phyloP scores from a whole-genome alignment of 2,329 filamentous ascomycete genomes.

The Ceratocystis colombiana region DNA sequence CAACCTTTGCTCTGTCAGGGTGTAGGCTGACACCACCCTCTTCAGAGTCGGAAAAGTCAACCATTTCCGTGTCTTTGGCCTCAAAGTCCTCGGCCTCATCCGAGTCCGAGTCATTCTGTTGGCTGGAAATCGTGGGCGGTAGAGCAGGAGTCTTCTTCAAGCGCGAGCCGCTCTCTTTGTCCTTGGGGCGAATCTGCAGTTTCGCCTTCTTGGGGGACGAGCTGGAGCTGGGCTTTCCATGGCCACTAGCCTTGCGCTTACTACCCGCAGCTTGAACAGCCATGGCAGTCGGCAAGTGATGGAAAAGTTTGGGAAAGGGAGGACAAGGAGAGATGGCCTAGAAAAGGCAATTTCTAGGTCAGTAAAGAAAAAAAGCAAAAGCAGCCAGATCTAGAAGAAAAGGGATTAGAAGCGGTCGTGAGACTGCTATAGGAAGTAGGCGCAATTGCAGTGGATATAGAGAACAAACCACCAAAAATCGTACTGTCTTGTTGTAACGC shows the following conservation, averaged over 20 bases:
- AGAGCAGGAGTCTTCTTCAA: constrained; percentile 31
- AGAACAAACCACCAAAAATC: constrained; percentile 2
- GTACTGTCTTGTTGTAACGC: not conserved
- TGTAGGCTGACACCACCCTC: constrained; percentile 45
- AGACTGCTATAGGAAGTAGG: not conserved
- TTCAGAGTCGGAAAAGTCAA: constrained; percentile 42
- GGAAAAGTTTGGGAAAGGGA: constrained; percentile 17
- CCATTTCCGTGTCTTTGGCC: constrained; percentile 37
- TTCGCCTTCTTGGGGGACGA: constrained; percentile 45
- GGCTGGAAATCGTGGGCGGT: constrained; percentile 30
- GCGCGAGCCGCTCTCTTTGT: constrained; percentile 26
- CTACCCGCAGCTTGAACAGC: constrained; percentile 38
- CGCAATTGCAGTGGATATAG: not conserved
- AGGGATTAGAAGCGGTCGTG: not conserved
- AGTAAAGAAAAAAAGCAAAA: not conserved
- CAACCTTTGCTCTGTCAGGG: constrained; percentile 31
- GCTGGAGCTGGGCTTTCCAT: constrained; percentile 37
- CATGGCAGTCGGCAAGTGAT: constrained; percentile 16
- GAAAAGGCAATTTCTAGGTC: not conserved
- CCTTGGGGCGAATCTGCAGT: constrained; percentile 34
- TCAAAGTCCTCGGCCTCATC: constrained; percentile 35
- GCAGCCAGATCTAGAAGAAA: not conserved
- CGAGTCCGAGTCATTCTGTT: constrained; percentile 32
- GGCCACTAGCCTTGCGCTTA: constrained; percentile 48
- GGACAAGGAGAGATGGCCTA: constrained; percentile 13